Percentiles rank a stretch among this genome's conserved stretches.
These are phyloP conservation scores for Pyrus pyrifolia DNA, from an alignment of 306 rosid species.

Conservation along the genomic window DNA sequence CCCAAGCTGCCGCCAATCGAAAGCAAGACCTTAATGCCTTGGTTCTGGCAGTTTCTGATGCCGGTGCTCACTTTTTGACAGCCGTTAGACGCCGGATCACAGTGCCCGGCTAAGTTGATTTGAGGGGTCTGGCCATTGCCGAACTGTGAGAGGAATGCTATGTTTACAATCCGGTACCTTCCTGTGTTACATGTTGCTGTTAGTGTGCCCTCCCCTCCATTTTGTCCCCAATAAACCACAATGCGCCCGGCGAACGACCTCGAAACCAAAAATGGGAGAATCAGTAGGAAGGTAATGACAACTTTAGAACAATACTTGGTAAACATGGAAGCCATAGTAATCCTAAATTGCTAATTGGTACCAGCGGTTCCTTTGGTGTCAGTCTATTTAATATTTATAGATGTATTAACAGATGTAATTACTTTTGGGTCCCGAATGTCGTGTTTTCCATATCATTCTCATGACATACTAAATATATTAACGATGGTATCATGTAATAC, in stretches of 20 bases:
- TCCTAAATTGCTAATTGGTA: no score
- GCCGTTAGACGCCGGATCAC: conserved; percentile 15
- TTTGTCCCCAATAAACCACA: conserved; percentile 25
- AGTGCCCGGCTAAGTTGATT: conserved; percentile 24
- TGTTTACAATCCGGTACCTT: conserved; percentile 8
- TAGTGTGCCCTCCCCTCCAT: neutral
- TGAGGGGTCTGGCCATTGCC: neutral
- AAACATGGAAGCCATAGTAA: no score
- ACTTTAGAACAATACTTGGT: neutral
- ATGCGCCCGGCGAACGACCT: neutral
- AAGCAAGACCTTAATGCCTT: conserved; percentile 36
- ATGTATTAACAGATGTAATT: no score
- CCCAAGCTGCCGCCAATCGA: conserved; percentile 22
- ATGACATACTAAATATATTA: no score
- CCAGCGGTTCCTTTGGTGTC: no score
- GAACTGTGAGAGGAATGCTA: conserved; percentile 3
- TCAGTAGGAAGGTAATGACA: neutral
- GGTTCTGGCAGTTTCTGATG: conserved; percentile 10
- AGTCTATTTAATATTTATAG: no score
- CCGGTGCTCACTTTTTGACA: conserved; percentile 5
- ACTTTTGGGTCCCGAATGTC: no score
- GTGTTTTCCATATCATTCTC: no score
- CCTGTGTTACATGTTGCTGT: conserved; percentile 9
- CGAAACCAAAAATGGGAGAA: neutral
- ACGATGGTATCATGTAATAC: no score